Percentiles rank a stretch among this genome's conserved stretches.
Conservation (phyloP, 371 early-diverging fungal species). For the Zychaea mexicana region DNA sequence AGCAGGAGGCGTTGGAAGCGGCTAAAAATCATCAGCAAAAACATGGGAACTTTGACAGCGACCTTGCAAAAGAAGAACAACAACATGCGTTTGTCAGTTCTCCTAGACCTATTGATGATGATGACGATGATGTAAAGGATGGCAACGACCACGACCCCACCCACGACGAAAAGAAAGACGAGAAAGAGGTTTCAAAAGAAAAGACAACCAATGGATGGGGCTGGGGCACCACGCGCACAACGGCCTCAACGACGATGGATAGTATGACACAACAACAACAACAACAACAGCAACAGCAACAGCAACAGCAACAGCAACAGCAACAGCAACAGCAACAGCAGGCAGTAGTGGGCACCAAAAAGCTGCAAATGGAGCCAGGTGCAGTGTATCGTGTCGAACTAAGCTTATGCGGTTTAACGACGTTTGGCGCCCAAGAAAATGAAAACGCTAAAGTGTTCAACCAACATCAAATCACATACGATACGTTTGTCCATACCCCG, state of each 20-base stretch:
- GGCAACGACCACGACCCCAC: too few species aligned
- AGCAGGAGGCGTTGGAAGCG: too few species aligned
- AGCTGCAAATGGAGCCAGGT: conserved; percentile 25
- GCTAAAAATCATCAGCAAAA: too few species aligned
- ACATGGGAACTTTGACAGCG: not conserved
- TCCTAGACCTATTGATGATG: not conserved
- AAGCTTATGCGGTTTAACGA: conserved; percentile 54
- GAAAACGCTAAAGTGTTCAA: conserved; percentile 64
- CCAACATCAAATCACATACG: conserved; percentile 58
- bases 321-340: not conserved
- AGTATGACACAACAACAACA: not conserved
- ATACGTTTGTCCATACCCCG: conserved; percentile 67
- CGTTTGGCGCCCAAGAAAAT: conserved; percentile 38
- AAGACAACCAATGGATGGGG: not conserved
- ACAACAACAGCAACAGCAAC: not conserved
- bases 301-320: not conserved
- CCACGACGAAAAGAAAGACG: not conserved
- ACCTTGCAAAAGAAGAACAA: not conserved
- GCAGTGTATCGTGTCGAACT: conserved; percentile 48
- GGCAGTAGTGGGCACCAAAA: not conserved
- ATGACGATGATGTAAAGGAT: too few species aligned
- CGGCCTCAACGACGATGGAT: not conserved
- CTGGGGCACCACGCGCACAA: not conserved
- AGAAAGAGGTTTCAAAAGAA: not conserved
- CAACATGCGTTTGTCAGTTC: not conserved